Percentiles rank a stretch among this genome's conserved stretches.
These are phyloP conservation scores for Chimonanthus salicifolius DNA, from an alignment of 164 flowering plant genomes.

Conservation along the genomic window DNA sequence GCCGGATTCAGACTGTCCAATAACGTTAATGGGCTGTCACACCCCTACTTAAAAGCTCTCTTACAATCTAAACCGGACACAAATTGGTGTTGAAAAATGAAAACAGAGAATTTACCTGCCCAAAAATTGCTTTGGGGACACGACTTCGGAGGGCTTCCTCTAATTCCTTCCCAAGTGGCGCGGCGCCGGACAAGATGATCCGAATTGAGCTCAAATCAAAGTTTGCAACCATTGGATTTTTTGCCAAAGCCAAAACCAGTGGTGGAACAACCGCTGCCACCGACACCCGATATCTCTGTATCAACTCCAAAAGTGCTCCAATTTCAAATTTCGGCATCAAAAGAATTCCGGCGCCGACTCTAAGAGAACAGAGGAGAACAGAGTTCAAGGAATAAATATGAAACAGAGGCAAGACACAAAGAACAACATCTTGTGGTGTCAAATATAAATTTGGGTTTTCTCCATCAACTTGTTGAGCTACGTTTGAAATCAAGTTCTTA, in stretches of 20 bases:
- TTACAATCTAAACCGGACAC: neutral
- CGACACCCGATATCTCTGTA: conserved; percentile 47
- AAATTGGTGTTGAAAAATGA: neutral
- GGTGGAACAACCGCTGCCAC: conserved; percentile 76
- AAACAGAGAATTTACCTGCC: conserved; percentile 41
- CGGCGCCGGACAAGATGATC: conserved; percentile 64
- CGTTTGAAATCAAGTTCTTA: conserved; percentile 56
- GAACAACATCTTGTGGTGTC: conserved; percentile 44
- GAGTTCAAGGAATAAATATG: conserved; percentile 66
- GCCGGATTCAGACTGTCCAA: no score
- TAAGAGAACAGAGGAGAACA: conserved; percentile 48
- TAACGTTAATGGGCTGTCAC: no score
- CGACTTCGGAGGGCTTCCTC: conserved; percentile 44
- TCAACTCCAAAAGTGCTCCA: conserved; percentile 37
- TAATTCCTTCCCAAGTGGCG: conserved; percentile 76
- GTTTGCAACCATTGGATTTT: conserved; percentile 44
- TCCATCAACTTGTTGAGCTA: conserved; percentile 85
- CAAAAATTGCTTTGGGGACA: conserved; percentile 56
- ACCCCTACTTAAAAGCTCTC: no score
- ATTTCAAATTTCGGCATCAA: conserved; percentile 81
- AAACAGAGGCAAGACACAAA: conserved; percentile 81
- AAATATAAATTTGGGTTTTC: conserved; percentile 67
- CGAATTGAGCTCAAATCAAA: conserved; percentile 59
- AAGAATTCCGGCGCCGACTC: conserved; percentile 55
- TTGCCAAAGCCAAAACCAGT: conserved; percentile 65